A percentile compares a stretch with the other conserved stretches of the same genome.
Conservation (phyloP, 1,284 basidiomycete species). For the Trichosporon ovoides region DNA sequence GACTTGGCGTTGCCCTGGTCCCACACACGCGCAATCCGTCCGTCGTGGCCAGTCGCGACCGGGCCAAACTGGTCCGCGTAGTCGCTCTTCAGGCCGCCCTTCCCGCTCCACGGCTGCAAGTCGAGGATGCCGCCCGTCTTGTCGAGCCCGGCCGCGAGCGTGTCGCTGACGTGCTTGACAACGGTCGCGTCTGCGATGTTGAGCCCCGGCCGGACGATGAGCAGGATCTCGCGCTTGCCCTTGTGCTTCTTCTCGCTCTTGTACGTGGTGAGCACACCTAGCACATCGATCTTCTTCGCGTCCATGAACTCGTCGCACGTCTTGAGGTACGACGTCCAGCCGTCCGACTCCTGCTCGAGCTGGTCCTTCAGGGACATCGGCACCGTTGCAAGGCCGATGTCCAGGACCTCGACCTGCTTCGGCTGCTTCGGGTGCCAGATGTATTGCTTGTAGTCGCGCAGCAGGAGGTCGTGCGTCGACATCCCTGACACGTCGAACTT, state of each 20-base stretch:
- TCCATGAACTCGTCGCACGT: constrained; percentile 61
- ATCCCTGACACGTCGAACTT: constrained; percentile 70
- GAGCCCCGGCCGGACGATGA: constrained; percentile 53
- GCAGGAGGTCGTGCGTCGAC: constrained; percentile 67
- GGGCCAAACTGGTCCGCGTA: constrained; percentile 20
- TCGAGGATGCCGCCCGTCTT: constrained; percentile 51
- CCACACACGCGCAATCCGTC: constrained; percentile 56
- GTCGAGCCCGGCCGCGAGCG: constrained; percentile 55
- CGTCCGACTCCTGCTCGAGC: constrained; percentile 51
- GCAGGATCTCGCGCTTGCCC: constrained; percentile 63
- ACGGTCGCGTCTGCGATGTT: constrained; percentile 18
- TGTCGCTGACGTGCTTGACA: constrained; percentile 30
- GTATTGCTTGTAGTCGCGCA: constrained; percentile 92
- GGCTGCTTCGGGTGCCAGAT: constrained; percentile 40
- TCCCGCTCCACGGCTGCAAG: constrained; percentile 50
- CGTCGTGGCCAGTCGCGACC: constrained; percentile 11
- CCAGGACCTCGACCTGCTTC: constrained; percentile 21
- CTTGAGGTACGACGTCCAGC: constrained; percentile 51
- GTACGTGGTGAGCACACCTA: constrained; percentile 70
- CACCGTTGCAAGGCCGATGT: constrained; percentile 70
- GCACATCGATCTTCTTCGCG: constrained; percentile 59
- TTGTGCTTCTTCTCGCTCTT: constrained; percentile 57
- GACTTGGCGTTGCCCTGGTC: constrained; percentile 67
- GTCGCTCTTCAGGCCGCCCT: constrained; percentile 26
- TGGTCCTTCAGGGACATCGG: constrained; percentile 59